phyloP scores from a whole-genome alignment of 352 stramenopile genomes.

The Globisporangium irregulare region DNA sequence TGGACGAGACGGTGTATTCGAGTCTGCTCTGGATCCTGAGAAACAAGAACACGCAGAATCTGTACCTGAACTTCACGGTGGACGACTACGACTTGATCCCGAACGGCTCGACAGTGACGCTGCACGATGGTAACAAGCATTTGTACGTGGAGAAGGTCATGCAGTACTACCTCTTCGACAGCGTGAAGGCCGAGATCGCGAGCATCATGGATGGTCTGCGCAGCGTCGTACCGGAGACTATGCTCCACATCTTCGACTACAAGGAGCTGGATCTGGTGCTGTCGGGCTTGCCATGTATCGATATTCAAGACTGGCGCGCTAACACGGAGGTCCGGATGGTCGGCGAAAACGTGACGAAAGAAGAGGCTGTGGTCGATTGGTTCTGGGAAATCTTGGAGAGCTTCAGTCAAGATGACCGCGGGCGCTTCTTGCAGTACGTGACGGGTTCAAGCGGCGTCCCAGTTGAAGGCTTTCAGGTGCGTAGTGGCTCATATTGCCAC shows the following conservation, averaged over 20 bases:
- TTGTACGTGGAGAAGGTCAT: constrained; percentile 91
- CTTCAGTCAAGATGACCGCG: constrained; percentile 54
- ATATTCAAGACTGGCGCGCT: constrained; percentile 84
- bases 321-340: constrained; percentile 61
- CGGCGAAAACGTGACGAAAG: constrained; percentile 25
- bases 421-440: constrained; percentile 79
- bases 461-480: constrained; percentile 74
- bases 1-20: constrained; percentile 71
- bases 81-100: constrained; percentile 60
- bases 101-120: constrained; percentile 43
- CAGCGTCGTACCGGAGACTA: constrained; percentile 93
- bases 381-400: constrained; percentile 78
- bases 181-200: constrained; percentile 86
- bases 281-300: constrained; percentile 72
- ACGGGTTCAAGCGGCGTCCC: constrained; percentile 80
- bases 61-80: constrained; percentile 67
- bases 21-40: constrained; percentile 64
- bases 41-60: constrained; percentile 45
- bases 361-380: constrained; percentile 57
- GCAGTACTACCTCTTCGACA: constrained; percentile 95
- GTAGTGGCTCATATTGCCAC: background rate
- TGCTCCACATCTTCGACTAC: constrained; percentile 97
- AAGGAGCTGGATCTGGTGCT: constrained; percentile 93
- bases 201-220: constrained; percentile 87
- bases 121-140: constrained; percentile 95